Conservation (phyloP, 768 basidiomycete species). For the Lactarius evosmus region DNA sequence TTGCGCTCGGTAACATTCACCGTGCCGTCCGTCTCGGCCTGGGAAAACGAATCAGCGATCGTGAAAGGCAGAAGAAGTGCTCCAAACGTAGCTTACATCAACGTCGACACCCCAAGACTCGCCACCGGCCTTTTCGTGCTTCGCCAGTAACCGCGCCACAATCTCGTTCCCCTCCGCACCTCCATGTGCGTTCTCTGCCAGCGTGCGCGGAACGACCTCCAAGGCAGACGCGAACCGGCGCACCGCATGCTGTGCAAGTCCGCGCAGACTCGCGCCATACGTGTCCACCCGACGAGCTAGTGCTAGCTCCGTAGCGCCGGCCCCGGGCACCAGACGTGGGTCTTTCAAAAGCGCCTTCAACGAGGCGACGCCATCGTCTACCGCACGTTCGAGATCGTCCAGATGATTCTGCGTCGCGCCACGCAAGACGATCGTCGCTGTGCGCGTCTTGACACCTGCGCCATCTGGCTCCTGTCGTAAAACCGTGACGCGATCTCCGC, state of each 20-base stretch:
- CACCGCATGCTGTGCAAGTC: slow-evolving; percentile 90
- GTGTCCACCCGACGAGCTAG: slow-evolving; percentile 79
- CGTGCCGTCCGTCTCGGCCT: slow-evolving; percentile 81
- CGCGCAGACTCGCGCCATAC: slow-evolving; percentile 86
- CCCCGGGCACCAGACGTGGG: slow-evolving; percentile 84
- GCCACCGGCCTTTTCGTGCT: slow-evolving; percentile 75
- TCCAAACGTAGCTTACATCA: slow-evolving; percentile 53
- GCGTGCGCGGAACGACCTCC: slow-evolving; percentile 87
- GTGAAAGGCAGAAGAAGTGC: not conserved
- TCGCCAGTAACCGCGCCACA: slow-evolving; percentile 83
- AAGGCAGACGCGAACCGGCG: slow-evolving; percentile 85
- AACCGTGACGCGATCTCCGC: slow-evolving; percentile 97
- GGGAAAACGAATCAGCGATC: slow-evolving; percentile 16
- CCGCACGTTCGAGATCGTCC: slow-evolving; percentile 93
- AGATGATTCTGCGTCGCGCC: slow-evolving; percentile 93
- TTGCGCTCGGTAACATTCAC: slow-evolving; percentile 56
- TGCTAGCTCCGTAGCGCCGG: slow-evolving; percentile 92
- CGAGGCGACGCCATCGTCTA: slow-evolving; percentile 96
- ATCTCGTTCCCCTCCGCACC: slow-evolving; percentile 93
- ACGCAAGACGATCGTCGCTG: slow-evolving; percentile 91
- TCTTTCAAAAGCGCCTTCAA: slow-evolving; percentile 93
- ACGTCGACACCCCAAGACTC: slow-evolving; percentile 84
- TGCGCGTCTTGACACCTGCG: slow-evolving; percentile 70
- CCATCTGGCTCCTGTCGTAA: slow-evolving; percentile 65
- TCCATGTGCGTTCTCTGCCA: slow-evolving; percentile 94